These are phyloP conservation scores for Taiwanofungus camphoratus DNA, from an alignment of 1,284 basidiomycete species.

Conservation along the genomic window DNA sequence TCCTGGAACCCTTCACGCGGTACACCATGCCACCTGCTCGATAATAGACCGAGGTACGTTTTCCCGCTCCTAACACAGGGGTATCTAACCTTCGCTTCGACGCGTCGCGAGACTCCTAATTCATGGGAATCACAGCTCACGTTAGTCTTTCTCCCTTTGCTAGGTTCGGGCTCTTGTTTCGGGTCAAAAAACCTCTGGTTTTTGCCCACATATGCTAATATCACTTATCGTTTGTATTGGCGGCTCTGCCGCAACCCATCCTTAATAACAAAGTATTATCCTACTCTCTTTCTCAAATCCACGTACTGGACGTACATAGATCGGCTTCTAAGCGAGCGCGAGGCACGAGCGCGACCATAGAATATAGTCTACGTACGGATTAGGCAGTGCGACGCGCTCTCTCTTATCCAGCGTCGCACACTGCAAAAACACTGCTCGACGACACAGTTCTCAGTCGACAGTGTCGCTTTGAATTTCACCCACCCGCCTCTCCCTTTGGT, in stretches of 20 bases:
- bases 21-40: constrained; percentile 15
- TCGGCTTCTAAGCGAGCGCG: too few species aligned
- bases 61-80: background rate
- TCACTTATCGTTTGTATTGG: background rate
- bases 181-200: background rate
- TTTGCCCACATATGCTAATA: background rate
- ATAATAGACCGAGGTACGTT: background rate
- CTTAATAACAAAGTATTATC: background rate
- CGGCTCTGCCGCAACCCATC: too few species aligned
- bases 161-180: background rate
- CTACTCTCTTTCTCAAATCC: background rate
- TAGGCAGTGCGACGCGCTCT: background rate
- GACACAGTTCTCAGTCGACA: constrained; percentile 3
- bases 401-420: background rate
- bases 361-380: background rate
- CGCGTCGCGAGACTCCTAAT: constrained; percentile 1
- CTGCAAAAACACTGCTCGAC: background rate
- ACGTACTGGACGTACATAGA: background rate
- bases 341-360: background rate
- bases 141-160: background rate
- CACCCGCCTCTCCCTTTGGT: background rate
- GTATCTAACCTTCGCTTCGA: background rate
- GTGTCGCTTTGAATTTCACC: background rate
- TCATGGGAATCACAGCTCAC: background rate
- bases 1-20: constrained; percentile 12